Evolutionary conservation across 2,329 filamentous ascomycete species (phyloP).

Genomic region (Tolypocladium inflatum): DNA sequence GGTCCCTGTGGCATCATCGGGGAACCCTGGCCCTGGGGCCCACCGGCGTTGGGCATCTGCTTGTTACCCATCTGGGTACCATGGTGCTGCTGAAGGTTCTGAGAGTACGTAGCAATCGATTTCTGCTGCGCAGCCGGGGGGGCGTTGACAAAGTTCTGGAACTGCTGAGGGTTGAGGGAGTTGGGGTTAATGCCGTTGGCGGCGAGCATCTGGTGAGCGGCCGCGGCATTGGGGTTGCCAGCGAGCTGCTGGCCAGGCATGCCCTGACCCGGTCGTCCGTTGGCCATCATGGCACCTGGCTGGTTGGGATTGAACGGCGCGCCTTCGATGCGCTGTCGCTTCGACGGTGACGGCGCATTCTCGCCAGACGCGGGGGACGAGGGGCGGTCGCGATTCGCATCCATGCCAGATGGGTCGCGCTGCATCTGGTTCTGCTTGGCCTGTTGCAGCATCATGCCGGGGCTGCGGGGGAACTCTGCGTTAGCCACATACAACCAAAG

Average conservation of each 20-base stretch:
- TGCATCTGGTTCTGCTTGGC: slow-evolving; percentile 77
- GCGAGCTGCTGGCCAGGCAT: slow-evolving; percentile 65
- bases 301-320: slow-evolving; percentile 64
- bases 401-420: slow-evolving; percentile 77
- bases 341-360: slow-evolving; percentile 85
- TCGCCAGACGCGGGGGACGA: slow-evolving; percentile 76
- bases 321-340: slow-evolving; percentile 71
- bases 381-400: slow-evolving; percentile 71
- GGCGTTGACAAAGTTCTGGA: slow-evolving; percentile 51
- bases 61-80: slow-evolving; percentile 73
- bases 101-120: slow-evolving; percentile 79
- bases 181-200: slow-evolving; percentile 67
- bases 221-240: slow-evolving; percentile 35
- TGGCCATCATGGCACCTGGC: slow-evolving; percentile 56
- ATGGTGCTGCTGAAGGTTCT: slow-evolving; percentile 75
- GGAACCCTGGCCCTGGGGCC: slow-evolving; percentile 68
- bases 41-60: slow-evolving; percentile 62
- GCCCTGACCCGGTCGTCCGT: slow-evolving; percentile 59
- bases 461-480: slow-evolving; percentile 29
- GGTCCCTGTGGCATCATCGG: slow-evolving; percentile 71
- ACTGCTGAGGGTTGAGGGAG: slow-evolving; percentile 65
- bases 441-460: slow-evolving; percentile 63
- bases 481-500: neutral
- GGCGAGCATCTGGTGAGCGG: slow-evolving; percentile 52
- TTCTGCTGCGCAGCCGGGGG: slow-evolving; percentile 62